phyloP scores from a whole-genome alignment of 2,329 filamentous ascomycete species.

The Talaromyces sp. region DNA sequence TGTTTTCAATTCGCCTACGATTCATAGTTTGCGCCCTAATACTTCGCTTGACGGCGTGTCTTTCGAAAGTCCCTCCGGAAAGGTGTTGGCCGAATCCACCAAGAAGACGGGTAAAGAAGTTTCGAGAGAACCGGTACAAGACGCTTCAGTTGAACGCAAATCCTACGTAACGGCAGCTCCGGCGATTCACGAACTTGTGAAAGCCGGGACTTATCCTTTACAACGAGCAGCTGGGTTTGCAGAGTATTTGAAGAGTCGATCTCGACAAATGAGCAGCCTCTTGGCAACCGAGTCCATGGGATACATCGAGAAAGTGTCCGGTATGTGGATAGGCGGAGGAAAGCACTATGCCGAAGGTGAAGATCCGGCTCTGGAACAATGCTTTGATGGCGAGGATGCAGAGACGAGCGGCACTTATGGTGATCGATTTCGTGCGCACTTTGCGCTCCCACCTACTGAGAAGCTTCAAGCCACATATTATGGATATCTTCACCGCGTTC shows the following conservation, averaged over 20 bases:
- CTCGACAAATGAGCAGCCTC: slow-evolving; percentile 75
- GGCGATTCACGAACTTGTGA: slow-evolving; percentile 57
- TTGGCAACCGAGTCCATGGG: slow-evolving; percentile 90
- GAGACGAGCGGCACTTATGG: slow-evolving; percentile 54
- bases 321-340: slow-evolving; percentile 90
- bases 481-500: slow-evolving; percentile 81
- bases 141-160: slow-evolving; percentile 21
- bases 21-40: slow-evolving; percentile 41
- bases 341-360: slow-evolving; percentile 81
- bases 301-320: slow-evolving; percentile 93
- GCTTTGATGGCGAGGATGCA: slow-evolving; percentile 55
- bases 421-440: slow-evolving; percentile 78
- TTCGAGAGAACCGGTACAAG: slow-evolving; percentile 24
- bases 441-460: slow-evolving; percentile 80
- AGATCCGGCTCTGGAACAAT: slow-evolving; percentile 58
- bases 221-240: slow-evolving; percentile 81
- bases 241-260: slow-evolving; percentile 73
- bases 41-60: slow-evolving; percentile 23
- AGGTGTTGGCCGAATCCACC: slow-evolving; percentile 12
- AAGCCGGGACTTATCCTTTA: slow-evolving; percentile 69
- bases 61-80: not conserved
- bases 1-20: slow-evolving; percentile 78
- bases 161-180: slow-evolving; percentile 42
- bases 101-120: slow-evolving; percentile 19
- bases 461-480: slow-evolving; percentile 86